Conservation (phyloP, 2,329 filamentous ascomycete genomes). For the Lasiodiplodia theobromae region DNA sequence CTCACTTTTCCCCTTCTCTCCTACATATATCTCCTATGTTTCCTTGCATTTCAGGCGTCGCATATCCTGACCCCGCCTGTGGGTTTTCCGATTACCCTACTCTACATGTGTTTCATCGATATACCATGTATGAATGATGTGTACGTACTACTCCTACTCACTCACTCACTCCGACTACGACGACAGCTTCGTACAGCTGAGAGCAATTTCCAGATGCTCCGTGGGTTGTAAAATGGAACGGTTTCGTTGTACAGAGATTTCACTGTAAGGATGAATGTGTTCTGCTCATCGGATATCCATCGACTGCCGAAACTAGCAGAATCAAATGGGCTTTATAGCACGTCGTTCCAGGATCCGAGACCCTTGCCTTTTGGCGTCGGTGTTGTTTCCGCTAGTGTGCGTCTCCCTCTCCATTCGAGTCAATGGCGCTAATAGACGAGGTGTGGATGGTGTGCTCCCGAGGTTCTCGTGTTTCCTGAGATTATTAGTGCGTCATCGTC, state of each 20-base stretch:
- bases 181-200: background rate
- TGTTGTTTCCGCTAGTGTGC: too few species aligned
- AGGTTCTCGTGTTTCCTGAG: too few species aligned
- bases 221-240: background rate
- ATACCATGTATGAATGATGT: conserved; percentile 21
- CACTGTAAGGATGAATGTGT: background rate
- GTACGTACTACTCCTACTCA: conserved; percentile 13
- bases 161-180: background rate
- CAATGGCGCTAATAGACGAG: background rate
- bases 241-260: background rate
- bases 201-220: background rate
- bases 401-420: too few species aligned
- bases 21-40: background rate
- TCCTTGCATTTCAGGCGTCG: background rate
- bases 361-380: background rate
- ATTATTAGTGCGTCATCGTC: too few species aligned
- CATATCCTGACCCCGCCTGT: background rate
- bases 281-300: background rate
- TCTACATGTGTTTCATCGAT: conserved; percentile 11
- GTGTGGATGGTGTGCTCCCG: too few species aligned
- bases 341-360: too few species aligned
- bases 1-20: background rate
- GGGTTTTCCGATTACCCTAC: background rate
- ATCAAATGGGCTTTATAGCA: background rate
- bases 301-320: background rate